Percentiles rank a stretch among this genome's conserved stretches.
Evolutionary conservation across 495 filamentous ascomycete genomes (phyloP).

Genomic region (Lasiosphaeria hispida): DNA sequence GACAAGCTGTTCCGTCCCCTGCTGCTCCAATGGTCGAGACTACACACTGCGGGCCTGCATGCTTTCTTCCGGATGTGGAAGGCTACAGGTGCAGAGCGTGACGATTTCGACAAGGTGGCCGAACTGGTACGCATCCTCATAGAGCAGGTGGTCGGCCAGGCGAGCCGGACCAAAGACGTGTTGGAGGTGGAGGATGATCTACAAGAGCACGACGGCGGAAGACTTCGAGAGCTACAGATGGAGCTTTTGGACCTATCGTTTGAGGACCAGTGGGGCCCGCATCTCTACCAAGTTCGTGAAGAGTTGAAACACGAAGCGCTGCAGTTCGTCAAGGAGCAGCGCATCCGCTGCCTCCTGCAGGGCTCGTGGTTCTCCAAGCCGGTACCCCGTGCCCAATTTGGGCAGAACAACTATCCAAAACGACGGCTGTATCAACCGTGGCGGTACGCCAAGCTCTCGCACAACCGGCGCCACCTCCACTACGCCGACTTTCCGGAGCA

Average conservation of each 20-base stretch:
- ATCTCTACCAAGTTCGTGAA: constrained; percentile 85
- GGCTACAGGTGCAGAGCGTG: constrained; percentile 71
- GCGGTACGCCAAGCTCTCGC: constrained; percentile 84
- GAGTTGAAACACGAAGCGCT: constrained; percentile 88
- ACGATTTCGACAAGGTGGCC: constrained; percentile 89
- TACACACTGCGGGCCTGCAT: constrained; percentile 88
- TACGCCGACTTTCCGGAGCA: constrained; percentile 80
- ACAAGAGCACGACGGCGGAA: constrained; percentile 71
- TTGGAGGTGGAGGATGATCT: constrained; percentile 87
- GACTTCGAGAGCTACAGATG: constrained; percentile 89
- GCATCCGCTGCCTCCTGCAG: constrained; percentile 84
- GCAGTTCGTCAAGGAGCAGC: constrained; percentile 95
- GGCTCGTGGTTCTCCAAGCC: constrained; percentile 86
- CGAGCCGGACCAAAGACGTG: constrained; percentile 79
- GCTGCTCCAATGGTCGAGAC: constrained; percentile 88
- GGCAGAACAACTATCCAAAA: constrained; percentile 33
- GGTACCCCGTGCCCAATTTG: constrained; percentile 29
- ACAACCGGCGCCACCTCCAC: constrained; percentile 88
- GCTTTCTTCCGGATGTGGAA: constrained; percentile 94
- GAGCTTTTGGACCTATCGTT: constrained; percentile 86
- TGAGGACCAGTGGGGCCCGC: constrained; percentile 90
- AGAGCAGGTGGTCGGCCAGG: constrained; percentile 84
- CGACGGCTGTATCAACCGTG: constrained; percentile 51
- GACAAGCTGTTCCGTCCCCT: constrained; percentile 87
- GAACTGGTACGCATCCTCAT: constrained; percentile 89